Evolutionary conservation across 345 rosid genomes (phyloP).

Genomic region (Eucalyptus urophylla): DNA sequence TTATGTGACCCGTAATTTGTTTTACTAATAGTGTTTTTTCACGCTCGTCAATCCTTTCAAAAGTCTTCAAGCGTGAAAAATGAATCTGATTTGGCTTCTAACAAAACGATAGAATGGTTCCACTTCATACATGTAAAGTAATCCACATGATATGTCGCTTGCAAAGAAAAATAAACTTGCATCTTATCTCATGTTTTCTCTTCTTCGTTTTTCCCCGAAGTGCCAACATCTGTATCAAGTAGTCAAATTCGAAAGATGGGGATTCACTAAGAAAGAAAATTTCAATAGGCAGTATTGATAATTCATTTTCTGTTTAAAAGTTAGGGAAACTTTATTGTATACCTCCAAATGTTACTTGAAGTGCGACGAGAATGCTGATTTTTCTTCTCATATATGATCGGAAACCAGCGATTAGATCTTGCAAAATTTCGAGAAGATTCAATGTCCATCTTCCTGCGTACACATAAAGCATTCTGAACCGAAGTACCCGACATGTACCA

Average conservation of each 20-base stretch:
- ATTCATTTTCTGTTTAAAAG: background rate
- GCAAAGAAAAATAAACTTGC: background rate
- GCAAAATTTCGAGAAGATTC: background rate
- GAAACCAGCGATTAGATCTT: background rate
- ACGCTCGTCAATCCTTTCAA: background rate
- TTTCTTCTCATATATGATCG: background rate
- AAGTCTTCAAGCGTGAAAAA: background rate
- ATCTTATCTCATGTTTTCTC: background rate
- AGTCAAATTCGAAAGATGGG: background rate
- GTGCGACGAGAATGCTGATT: background rate
- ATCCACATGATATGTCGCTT: background rate
- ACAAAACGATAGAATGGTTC: background rate
- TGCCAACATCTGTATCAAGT: background rate
- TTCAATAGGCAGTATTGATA: background rate
- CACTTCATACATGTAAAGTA: background rate
- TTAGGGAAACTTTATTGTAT: background rate
- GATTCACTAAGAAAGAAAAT: background rate
- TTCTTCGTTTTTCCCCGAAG: background rate
- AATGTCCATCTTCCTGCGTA: background rate
- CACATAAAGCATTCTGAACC: background rate
- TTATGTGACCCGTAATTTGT: background rate
- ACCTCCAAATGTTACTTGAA: background rate
- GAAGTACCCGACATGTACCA: background rate
- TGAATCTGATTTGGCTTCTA: background rate
- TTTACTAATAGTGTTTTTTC: background rate